Evolutionary conservation across 2,329 filamentous ascomycete genomes (phyloP).

Genomic region (Pyrenochaeta sp.): DNA sequence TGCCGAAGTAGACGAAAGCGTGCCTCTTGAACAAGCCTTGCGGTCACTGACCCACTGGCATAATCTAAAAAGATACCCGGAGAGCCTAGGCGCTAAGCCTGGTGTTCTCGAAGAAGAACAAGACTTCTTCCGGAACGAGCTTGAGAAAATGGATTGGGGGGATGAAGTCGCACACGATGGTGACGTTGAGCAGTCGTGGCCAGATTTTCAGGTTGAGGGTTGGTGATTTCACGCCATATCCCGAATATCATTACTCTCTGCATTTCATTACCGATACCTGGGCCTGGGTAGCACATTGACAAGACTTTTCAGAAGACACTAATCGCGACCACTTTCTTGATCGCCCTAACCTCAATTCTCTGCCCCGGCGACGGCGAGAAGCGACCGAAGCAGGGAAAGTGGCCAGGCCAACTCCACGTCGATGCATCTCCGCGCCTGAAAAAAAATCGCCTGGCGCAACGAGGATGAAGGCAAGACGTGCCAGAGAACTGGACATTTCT

Average conservation of each 20-base stretch:
- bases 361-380: slow-evolving; percentile 10
- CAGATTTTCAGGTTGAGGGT: slow-evolving; percentile 39
- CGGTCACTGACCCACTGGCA: slow-evolving; percentile 93
- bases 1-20: slow-evolving; percentile 88
- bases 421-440: slow-evolving; percentile 1
- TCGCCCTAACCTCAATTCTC: not conserved
- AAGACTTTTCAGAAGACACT: slow-evolving; percentile 7
- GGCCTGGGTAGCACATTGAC: slow-evolving; percentile 13
- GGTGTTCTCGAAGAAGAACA: slow-evolving; percentile 55
- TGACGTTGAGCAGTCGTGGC: slow-evolving; percentile 31
- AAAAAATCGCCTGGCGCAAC: slow-evolving; percentile 6
- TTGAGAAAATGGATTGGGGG: slow-evolving; percentile 60
- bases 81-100: slow-evolving; percentile 68
- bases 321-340: slow-evolving; percentile 2
- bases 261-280: not conserved
- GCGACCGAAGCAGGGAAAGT: slow-evolving; percentile 8
- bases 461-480: not conserved
- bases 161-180: slow-evolving; percentile 37
- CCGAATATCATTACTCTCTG: slow-evolving; percentile 1
- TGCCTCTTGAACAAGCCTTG: slow-evolving; percentile 90
- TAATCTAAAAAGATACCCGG: slow-evolving; percentile 83
- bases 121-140: slow-evolving; percentile 59
- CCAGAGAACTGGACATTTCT: not conserved
- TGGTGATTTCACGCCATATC: slow-evolving; percentile 28
- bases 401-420: slow-evolving; percentile 3